These are phyloP conservation scores for Talaromyces marneffei DNA, from an alignment of 2,329 filamentous ascomycete genomes.

Conservation along the genomic window DNA sequence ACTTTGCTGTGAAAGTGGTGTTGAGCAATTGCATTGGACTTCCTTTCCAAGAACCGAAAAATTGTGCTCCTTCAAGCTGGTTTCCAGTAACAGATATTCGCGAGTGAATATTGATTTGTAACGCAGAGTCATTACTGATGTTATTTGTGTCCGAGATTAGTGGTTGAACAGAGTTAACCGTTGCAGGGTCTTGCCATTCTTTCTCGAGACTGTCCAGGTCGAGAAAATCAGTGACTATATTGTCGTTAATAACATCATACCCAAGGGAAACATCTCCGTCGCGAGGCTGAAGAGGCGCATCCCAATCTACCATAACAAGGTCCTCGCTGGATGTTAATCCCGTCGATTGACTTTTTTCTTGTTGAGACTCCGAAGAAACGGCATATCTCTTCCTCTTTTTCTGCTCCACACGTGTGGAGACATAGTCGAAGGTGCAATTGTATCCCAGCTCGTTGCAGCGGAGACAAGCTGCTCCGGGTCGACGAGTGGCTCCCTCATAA, in stretches of 20 bases:
- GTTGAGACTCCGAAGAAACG: background rate
- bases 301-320: background rate
- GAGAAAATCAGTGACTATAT: background rate
- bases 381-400: background rate
- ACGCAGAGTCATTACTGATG: background rate
- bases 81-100: background rate
- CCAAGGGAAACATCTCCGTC: background rate
- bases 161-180: background rate
- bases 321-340: background rate
- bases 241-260: background rate
- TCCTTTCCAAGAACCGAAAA: background rate
- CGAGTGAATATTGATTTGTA: background rate
- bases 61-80: background rate
- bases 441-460: background rate
- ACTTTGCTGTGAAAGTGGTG: background rate
- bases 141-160: background rate
- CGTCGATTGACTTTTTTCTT: background rate
- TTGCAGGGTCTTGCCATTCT: background rate
- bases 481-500: background rate
- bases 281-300: background rate
- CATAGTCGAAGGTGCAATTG: conserved; percentile 1
- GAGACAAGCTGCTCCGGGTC: background rate
- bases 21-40: conserved; percentile 1
- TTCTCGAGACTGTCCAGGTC: background rate
- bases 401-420: background rate